A percentile compares a stretch with the other conserved stretches of the same genome.
Evolutionary conservation across 2,329 filamentous ascomycete genomes (phyloP).

Genomic region (Sphaerostilbella broomeana): DNA sequence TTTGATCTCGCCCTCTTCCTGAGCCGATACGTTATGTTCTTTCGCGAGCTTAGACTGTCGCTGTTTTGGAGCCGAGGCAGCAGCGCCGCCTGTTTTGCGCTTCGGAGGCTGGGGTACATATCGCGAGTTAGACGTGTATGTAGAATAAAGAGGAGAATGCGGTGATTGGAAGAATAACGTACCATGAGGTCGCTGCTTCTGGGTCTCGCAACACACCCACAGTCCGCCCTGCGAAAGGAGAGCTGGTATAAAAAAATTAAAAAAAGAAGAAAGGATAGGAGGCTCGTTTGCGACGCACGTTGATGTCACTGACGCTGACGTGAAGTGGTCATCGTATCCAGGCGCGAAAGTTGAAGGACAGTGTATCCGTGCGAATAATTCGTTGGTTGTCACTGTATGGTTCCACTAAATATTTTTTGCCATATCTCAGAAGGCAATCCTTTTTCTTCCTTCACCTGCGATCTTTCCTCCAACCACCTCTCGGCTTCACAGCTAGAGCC

Average conservation of each 20-base stretch:
- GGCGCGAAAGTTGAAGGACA: conserved; percentile 15
- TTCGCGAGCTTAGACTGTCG: conserved; percentile 85
- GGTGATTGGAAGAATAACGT: no score
- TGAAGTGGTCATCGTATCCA: conserved; percentile 1
- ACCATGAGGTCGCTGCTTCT: neutral
- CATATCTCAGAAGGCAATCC: no score
- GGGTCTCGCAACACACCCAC: no score
- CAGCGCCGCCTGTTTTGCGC: conserved; percentile 37
- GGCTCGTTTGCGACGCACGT: conserved; percentile 8
- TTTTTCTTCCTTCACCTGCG: no score
- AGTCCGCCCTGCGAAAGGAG: no score
- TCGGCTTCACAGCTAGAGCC: no score
- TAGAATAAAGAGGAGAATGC: no score
- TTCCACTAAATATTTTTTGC: neutral
- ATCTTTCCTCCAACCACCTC: no score
- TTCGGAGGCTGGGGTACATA: conserved; percentile 54
- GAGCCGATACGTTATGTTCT: conserved; percentile 77
- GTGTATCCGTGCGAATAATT: neutral
- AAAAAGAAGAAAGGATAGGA: neutral
- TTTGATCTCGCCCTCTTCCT: conserved; percentile 83
- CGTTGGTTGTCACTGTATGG: neutral
- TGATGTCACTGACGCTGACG: conserved; percentile 17
- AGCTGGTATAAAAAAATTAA: no score
- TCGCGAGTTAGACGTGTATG: no score
- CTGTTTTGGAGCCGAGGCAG: conserved; percentile 26